These are phyloP conservation scores for Dryas integrifolia DNA, from an alignment of 331 rosid genomes.

Conservation along the genomic window DNA sequence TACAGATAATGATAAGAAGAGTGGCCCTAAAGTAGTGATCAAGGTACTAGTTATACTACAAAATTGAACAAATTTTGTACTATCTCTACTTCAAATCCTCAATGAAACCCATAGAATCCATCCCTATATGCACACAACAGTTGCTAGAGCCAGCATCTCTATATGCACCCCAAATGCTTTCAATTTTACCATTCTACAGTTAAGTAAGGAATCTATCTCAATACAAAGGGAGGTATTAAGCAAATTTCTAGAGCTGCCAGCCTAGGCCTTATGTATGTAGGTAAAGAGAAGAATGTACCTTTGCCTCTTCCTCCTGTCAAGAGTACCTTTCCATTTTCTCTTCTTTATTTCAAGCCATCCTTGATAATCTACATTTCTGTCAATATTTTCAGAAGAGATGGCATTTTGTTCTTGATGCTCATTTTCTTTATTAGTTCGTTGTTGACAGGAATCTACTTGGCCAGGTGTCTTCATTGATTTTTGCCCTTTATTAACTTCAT, in stretches of 20 bases:
- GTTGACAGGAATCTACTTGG: slow-evolving; percentile 35
- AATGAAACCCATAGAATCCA: not conserved
- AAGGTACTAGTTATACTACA: not conserved
- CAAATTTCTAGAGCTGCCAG: not conserved
- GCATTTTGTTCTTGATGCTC: slow-evolving; percentile 24
- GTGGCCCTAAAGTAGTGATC: not conserved
- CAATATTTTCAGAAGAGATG: slow-evolving; percentile 44
- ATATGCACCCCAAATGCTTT: not conserved
- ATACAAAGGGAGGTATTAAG: not conserved
- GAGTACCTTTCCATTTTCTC: slow-evolving; percentile 73
- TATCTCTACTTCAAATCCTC: not conserved
- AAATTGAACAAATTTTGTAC: too few relatives aligned
- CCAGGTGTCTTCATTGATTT: slow-evolving; percentile 31
- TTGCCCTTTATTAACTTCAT: slow-evolving; percentile 45
- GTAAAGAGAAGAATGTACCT: slow-evolving; percentile 48
- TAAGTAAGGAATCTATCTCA: not conserved
- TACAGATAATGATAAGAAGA: not conserved
- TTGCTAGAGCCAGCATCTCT: not conserved
- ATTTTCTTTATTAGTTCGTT: slow-evolving; percentile 32
- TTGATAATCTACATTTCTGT: slow-evolving; percentile 72
- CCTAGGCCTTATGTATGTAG: slow-evolving; percentile 18
- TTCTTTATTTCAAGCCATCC: slow-evolving; percentile 93
- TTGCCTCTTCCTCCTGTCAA: slow-evolving; percentile 73
- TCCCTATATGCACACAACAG: not conserved
- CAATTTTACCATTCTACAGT: not conserved